phyloP scores from a whole-genome alignment of 257 asterid species.

The Cruciata laevipes region DNA sequence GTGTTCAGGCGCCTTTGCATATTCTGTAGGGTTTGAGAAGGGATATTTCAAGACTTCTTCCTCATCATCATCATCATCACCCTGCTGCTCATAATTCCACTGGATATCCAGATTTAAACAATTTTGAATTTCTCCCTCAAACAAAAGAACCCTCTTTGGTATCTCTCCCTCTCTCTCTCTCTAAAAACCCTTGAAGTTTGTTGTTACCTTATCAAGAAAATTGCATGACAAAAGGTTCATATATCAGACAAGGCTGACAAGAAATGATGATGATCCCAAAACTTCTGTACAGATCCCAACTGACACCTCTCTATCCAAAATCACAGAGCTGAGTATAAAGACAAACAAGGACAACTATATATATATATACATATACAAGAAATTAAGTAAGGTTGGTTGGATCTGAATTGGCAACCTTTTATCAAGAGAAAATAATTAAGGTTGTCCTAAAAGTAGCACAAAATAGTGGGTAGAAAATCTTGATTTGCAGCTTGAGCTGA shows the following conservation, averaged over 20 bases:
- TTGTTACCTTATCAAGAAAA: slow-evolving; percentile 2
- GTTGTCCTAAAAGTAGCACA: slow-evolving; percentile 2
- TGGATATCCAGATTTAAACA: slow-evolving; percentile 25
- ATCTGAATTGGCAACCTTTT: slow-evolving; percentile 1
- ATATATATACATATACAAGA: too few relatives aligned
- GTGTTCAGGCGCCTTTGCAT: slow-evolving; percentile 13
- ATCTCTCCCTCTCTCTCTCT: background rate
- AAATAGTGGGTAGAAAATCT: background rate
- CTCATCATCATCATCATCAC: background rate
- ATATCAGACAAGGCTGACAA: background rate
- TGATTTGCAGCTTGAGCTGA: slow-evolving; percentile 8
- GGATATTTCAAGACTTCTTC: background rate
- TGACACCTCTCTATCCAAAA: slow-evolving; percentile 26
- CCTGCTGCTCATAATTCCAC: slow-evolving; percentile 15
- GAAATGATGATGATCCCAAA: slow-evolving; percentile 33
- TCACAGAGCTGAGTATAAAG: slow-evolving; percentile 26
- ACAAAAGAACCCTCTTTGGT: slow-evolving; percentile 7
- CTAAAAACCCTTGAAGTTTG: background rate
- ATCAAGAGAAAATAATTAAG: background rate
- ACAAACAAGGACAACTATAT: slow-evolving; percentile 12
- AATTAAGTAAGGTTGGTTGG: too few relatives aligned
- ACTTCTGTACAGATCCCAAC: slow-evolving; percentile 11
- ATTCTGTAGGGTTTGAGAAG: background rate
- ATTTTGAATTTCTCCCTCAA: background rate
- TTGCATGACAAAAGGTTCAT: slow-evolving; percentile 9